Percentiles rank a stretch among this genome's conserved stretches.
Evolutionary conservation across 2,329 filamentous ascomycete genomes (phyloP).

Genomic region (Aspergillus melleus): DNA sequence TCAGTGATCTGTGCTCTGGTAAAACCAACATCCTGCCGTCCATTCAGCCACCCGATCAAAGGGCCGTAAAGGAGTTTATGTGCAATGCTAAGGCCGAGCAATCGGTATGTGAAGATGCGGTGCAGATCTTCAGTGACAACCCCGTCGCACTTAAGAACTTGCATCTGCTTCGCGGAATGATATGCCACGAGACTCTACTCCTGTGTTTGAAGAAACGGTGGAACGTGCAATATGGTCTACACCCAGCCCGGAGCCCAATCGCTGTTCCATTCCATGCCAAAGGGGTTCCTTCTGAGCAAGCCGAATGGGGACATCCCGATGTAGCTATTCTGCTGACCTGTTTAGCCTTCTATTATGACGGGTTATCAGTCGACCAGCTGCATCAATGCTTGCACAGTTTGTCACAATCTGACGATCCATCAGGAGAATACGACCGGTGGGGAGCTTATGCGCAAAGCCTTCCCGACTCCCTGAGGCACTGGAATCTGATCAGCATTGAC

Average conservation of each 20-base stretch:
- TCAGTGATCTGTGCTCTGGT: constrained; percentile 41
- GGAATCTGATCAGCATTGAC: constrained; percentile 60
- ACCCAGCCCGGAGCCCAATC: constrained; percentile 46
- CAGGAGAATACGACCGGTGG: constrained; percentile 57
- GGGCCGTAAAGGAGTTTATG: constrained; percentile 35
- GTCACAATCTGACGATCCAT: constrained; percentile 57
- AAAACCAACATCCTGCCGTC: constrained; percentile 30
- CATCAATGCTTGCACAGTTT: constrained; percentile 52
- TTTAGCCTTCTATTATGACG: constrained; percentile 66
- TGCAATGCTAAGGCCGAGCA: constrained; percentile 15
- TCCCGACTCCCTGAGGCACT: constrained; percentile 51
- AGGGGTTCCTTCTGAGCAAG: constrained; percentile 60
- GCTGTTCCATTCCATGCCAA: constrained; percentile 70
- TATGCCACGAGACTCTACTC: constrained; percentile 61
- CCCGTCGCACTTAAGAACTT: constrained; percentile 36
- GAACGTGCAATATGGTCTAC: constrained; percentile 66
- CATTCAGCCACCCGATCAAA: constrained; percentile 8
- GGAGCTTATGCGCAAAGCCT: constrained; percentile 41
- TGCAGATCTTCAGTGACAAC: constrained; percentile 28
- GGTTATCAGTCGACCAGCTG: constrained; percentile 53
- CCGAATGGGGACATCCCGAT: constrained; percentile 69
- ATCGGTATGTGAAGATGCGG: constrained; percentile 17
- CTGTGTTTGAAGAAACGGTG: constrained; percentile 63
- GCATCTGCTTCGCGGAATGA: constrained; percentile 62
- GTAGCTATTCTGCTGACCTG: constrained; percentile 66